Evolutionary conservation across 129 eudicot species (phyloP).

Genomic region (Ambrosia artemisiifolia): DNA sequence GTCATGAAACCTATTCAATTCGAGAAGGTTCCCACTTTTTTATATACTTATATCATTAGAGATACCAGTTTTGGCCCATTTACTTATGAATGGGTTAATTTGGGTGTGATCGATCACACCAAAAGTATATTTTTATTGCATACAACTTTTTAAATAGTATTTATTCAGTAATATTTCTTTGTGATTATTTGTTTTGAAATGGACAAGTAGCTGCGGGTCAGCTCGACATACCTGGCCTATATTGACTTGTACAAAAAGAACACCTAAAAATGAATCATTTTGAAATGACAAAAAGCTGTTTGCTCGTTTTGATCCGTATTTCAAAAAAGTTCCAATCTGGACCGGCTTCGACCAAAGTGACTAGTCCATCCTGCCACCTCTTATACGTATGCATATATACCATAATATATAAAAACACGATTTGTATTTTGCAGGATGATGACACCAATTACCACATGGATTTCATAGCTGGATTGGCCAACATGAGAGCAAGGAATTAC

Average conservation of each 20-base stretch:
- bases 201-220: no score
- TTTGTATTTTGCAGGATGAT: slow-evolving; percentile 52
- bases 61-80: not conserved
- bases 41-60: not conserved
- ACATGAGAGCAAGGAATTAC: slow-evolving; percentile 90
- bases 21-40: slow-evolving; percentile 56
- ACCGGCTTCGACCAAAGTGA: not conserved
- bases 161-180: not conserved
- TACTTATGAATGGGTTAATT: not conserved
- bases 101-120: not conserved
- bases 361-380: not conserved
- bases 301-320: not conserved
- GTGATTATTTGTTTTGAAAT: not conserved
- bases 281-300: not conserved
- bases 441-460: slow-evolving; percentile 88
- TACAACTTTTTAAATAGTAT: not conserved
- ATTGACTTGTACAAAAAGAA: not conserved
- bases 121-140: not conserved
- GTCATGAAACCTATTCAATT: slow-evolving; percentile 89
- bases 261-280: not conserved
- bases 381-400: not conserved
- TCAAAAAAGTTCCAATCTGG: not conserved
- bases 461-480: slow-evolving; percentile 74
- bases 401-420: not conserved
- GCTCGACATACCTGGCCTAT: not conserved